Conservation (phyloP, 1,139 yeast species). For the Pneumocystis wakefieldiae region DNA sequence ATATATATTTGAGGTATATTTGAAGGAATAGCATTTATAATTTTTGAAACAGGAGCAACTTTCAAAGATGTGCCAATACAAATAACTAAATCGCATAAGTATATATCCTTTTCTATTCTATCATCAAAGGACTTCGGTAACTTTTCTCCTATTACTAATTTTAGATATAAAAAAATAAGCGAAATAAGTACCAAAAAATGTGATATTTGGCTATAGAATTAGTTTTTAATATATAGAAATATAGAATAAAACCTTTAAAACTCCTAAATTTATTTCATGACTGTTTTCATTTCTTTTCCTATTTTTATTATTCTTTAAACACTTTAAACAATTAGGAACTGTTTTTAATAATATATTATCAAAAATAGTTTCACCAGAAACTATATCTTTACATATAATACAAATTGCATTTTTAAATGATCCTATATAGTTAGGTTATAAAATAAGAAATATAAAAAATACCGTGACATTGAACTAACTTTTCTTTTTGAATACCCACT, state of each 20-base stretch:
- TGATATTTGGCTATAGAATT: slow-evolving; percentile 73
- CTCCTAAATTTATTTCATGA: slow-evolving; percentile 10
- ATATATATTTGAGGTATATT: slow-evolving; percentile 71
- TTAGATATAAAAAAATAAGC: slow-evolving; percentile 50
- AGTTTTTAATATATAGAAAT: background rate
- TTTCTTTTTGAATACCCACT: slow-evolving; percentile 60
- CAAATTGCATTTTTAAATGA: slow-evolving; percentile 57
- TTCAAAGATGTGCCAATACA: slow-evolving; percentile 89
- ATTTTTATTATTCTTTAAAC: slow-evolving; percentile 8
- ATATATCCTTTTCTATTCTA: background rate
- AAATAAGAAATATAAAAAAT: slow-evolving; percentile 88
- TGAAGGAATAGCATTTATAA: slow-evolving; percentile 58
- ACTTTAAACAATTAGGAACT: slow-evolving; percentile 4
- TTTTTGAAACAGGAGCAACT: slow-evolving; percentile 92
- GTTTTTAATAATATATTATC: slow-evolving; percentile 27
- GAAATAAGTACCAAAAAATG: slow-evolving; percentile 89
- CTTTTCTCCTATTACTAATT: slow-evolving; percentile 38
- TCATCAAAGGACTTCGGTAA: slow-evolving; percentile 51
- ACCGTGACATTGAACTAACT: slow-evolving; percentile 87
- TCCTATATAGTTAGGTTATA: slow-evolving; percentile 54
- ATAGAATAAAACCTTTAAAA: slow-evolving; percentile 5
- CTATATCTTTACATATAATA: slow-evolving; percentile 42
- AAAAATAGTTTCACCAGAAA: slow-evolving; percentile 42
- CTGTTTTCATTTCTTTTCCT: slow-evolving; percentile 14
- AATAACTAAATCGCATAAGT: slow-evolving; percentile 21